These are phyloP conservation scores for Hyaloscypha finlandica DNA, from an alignment of 495 filamentous ascomycete species.

Conservation along the genomic window DNA sequence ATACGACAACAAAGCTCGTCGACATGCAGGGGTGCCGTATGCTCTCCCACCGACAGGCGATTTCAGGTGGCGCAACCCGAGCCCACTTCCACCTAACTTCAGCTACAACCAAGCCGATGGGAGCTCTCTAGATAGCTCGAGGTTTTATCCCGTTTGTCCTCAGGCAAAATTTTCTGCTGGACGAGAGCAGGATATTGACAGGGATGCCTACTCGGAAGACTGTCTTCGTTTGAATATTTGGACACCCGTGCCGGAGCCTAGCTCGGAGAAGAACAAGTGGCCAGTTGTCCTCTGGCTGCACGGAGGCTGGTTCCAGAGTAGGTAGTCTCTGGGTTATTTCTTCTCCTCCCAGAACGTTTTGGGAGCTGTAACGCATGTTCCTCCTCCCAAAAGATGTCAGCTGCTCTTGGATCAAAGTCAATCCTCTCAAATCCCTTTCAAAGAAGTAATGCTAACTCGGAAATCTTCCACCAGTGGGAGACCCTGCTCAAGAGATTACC, in stretches of 20 bases:
- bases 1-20: constrained; percentile 8
- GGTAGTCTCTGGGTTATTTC: no score
- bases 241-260: constrained; percentile 7
- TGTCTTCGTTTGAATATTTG: constrained; percentile 16
- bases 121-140: neutral
- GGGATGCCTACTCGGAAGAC: constrained; percentile 3
- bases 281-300: constrained; percentile 16
- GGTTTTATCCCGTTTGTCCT: constrained; percentile 5
- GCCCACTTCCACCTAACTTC: neutral
- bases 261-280: constrained; percentile 1
- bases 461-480: neutral
- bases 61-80: constrained; percentile 5
- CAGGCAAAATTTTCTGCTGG: constrained; percentile 1
- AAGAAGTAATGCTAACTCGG: no score
- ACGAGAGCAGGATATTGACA: constrained; percentile 9
- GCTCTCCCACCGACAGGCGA: constrained; percentile 10
- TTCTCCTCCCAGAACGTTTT: no score
- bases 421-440: no score
- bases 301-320: constrained; percentile 14
- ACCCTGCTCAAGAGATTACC: constrained; percentile 8
- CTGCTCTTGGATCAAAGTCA: no score
- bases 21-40: constrained; percentile 1
- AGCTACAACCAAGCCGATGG: neutral
- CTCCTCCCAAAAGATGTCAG: no score
- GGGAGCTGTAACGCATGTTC: no score